A percentile compares a stretch with the other conserved stretches of the same genome.
These are phyloP conservation scores for Elsinoe ampelina DNA, from an alignment of 2,329 filamentous ascomycete species.

Conservation along the genomic window DNA sequence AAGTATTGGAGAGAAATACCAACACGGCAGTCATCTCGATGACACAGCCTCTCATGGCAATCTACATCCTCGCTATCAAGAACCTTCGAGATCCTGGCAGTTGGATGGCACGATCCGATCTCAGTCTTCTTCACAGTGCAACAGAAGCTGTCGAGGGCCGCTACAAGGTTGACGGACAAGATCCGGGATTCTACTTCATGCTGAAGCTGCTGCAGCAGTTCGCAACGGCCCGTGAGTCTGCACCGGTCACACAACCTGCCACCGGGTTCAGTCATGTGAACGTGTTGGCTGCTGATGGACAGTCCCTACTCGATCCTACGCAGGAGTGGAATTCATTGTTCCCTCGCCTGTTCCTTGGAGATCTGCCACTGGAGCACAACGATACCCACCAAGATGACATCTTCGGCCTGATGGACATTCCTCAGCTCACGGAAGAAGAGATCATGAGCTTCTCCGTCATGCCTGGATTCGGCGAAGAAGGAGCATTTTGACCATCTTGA, in stretches of 20 bases:
- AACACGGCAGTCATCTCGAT: not conserved
- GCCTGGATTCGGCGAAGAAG: too few species aligned
- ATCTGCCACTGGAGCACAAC: not conserved
- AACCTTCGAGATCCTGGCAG: not conserved
- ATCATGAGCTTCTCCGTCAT: not conserved
- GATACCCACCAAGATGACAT: not conserved
- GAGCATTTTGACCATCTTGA: too few species aligned
- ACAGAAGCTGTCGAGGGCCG: not conserved
- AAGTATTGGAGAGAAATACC: not conserved
- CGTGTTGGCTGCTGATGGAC: too few species aligned
- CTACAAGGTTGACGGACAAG: slow-evolving; percentile 4
- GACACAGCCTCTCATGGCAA: slow-evolving; percentile 3
- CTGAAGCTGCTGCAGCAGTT: slow-evolving; percentile 5
- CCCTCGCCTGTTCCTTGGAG: slow-evolving; percentile 9
- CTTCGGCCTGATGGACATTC: slow-evolving; percentile 11
- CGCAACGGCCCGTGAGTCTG: not conserved
- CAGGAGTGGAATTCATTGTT: slow-evolving; percentile 2
- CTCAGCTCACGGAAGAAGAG: not conserved
- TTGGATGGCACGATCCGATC: not conserved
- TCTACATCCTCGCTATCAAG: not conserved
- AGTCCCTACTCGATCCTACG: not conserved
- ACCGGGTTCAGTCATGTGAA: too few species aligned
- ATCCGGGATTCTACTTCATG: not conserved
- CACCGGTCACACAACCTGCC: too few species aligned
- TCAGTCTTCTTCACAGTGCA: not conserved